Evolutionary conservation across 257 asterid species (phyloP).

Genomic region (Capsicum chinense): DNA sequence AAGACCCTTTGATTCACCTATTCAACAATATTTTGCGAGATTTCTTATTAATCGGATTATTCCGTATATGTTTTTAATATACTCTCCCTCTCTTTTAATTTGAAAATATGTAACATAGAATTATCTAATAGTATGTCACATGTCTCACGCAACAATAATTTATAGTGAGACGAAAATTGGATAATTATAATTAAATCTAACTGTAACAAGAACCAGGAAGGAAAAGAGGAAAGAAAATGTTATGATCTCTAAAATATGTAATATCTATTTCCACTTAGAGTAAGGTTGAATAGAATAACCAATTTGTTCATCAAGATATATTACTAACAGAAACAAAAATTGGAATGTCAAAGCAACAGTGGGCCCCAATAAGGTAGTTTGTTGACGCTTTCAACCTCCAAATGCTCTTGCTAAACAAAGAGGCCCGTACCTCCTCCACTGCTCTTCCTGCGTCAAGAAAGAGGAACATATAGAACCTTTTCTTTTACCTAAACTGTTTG

Average conservation of each 20-base stretch:
- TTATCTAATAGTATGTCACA: no score
- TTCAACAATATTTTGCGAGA: no score
- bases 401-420: constrained; percentile 66
- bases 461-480: background rate
- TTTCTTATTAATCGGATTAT: no score
- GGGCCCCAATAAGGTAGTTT: constrained; percentile 70
- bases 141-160: no score
- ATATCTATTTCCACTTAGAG: background rate
- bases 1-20: no score
- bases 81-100: no score
- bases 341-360: constrained; percentile 82
- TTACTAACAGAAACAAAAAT: constrained; percentile 84
- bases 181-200: no score
- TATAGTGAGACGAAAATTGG: no score
- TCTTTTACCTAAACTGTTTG: no score
- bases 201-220: no score
- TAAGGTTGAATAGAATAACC: constrained; percentile 50
- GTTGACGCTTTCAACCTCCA: constrained; percentile 73
- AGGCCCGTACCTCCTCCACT: constrained; percentile 74
- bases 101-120: no score
- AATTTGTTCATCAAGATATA: constrained; percentile 82
- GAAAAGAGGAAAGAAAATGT: background rate
- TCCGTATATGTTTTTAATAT: no score
- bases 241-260: constrained; percentile 19
- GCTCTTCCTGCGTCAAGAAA: constrained; percentile 63